Evolutionary conservation across 169 alveolate genomes (phyloP), one percentile per base, ranked within the genome.

Genomic region (Eimeria maxima): DNA sequence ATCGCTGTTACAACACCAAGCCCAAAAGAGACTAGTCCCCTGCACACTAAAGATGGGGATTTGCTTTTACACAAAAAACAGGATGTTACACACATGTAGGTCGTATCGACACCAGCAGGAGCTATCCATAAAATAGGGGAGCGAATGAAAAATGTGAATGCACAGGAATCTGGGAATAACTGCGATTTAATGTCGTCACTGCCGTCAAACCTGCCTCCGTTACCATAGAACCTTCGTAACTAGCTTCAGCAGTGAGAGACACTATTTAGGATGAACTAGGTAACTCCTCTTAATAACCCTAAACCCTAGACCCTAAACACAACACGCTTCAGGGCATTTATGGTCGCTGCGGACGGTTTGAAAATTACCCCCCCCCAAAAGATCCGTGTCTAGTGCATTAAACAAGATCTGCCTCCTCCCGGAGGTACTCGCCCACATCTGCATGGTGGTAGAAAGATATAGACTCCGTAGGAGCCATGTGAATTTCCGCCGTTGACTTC

Each of bases 381-480:
- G 14, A 20, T 8, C 24, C 24, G 45, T 42, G 11, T 13, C 55
- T 44, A n/a, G 11, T 27, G 45, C 27, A 7, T 55, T 60, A 97
- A 73, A 97, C 97, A 84, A 97, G 96, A 81, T 98, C 99, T 47
- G 98, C 99, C 95, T 98, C 99, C 74, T 97, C 97, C 96, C 99
- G 98, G 71, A 99, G 97, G 95, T 99, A 99, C 97, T 98, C 99
- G 38, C 99, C 99, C 6, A 99, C 97, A 96, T 99, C 99, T 20
- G 99, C 96, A 44, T 69, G 86, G 86, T 95, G 96, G 92, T 98
- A 98, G 24, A 98, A 99, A 38, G 98, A 98, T 55, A 99, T 98
- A 83, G 98, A 98, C 55, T 95, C 97, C 42, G 97, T 92, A 90
- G 98, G 99, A 47, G 98, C 96, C 95, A 98, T 98, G 95, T 98